Conservation (phyloP, 2,329 filamentous ascomycete species). For the Aspergillus floridensis region DNA sequence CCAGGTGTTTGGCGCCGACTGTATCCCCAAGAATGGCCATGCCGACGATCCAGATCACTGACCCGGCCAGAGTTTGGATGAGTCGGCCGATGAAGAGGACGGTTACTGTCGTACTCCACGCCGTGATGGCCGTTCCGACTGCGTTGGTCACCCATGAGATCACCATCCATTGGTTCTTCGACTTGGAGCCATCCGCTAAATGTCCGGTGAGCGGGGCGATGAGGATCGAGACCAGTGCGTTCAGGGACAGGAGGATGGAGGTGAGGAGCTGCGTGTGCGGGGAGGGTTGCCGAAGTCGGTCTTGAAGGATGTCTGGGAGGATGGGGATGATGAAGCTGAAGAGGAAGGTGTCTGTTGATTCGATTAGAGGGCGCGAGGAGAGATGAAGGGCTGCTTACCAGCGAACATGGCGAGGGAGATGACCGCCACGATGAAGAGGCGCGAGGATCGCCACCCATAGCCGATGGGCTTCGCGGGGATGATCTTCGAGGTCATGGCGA, state of each 20-base stretch:
- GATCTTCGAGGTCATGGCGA: neutral
- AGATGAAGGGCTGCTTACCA: neutral
- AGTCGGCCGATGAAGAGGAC: constrained; percentile 3
- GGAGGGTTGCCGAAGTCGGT: neutral
- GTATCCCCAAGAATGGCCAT: constrained; percentile 4
- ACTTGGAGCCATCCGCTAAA: neutral
- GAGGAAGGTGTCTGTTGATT: neutral
- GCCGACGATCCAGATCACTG: constrained; percentile 7
- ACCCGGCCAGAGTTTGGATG: constrained; percentile 6
- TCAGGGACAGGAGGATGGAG: neutral
- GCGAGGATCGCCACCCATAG: neutral
- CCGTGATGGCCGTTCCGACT: neutral
- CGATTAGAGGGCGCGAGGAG: neutral
- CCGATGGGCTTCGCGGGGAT: neutral
- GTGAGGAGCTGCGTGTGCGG: constrained; percentile 1
- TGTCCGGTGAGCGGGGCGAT: neutral
- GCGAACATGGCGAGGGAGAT: neutral
- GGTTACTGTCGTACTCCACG: neutral
- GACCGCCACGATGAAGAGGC: neutral
- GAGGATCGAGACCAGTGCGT: neutral
- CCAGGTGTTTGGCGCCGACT: neutral
- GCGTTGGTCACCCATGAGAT: neutral
- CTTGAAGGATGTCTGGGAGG: neutral
- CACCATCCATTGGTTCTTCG: neutral
- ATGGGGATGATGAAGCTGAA: constrained; percentile 9